These are phyloP conservation scores for Orobanche coerulescens DNA, from an alignment of 257 asterid genomes.

Conservation along the genomic window DNA sequence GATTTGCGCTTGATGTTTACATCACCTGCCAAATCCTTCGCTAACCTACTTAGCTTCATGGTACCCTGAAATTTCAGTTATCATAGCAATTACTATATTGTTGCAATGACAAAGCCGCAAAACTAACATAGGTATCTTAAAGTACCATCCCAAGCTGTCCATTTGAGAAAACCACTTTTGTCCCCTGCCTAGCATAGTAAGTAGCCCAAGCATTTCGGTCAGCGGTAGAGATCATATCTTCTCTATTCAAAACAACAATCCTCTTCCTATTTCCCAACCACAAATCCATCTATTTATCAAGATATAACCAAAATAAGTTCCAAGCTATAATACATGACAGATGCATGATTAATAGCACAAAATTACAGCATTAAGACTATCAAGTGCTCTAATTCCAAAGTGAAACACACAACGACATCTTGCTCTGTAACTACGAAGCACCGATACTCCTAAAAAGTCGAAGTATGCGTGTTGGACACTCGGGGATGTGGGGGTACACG, in stretches of 20 bases:
- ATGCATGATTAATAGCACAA: slow-evolving; percentile 1
- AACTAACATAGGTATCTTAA: too few relatives aligned
- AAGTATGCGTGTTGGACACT: too few relatives aligned
- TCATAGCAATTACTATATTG: slow-evolving; percentile 9
- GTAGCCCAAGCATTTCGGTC: slow-evolving; percentile 95
- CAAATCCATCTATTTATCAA: slow-evolving; percentile 60
- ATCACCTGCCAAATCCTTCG: slow-evolving; percentile 62
- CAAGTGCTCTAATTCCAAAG: not conserved
- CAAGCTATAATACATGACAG: not conserved
- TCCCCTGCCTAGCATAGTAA: slow-evolving; percentile 79
- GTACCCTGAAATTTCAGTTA: slow-evolving; percentile 53
- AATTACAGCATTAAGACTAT: not conserved
- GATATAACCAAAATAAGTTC: slow-evolving; percentile 22
- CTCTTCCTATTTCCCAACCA: slow-evolving; percentile 89
- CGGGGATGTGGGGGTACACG: too few relatives aligned
- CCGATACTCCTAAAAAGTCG: not conserved
- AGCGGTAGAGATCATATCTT: slow-evolving; percentile 82
- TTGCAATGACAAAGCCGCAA: not conserved
- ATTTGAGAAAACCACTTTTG: too few relatives aligned
- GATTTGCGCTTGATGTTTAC: slow-evolving; percentile 77
- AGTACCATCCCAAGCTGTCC: too few relatives aligned
- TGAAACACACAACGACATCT: not conserved
- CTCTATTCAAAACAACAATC: slow-evolving; percentile 82
- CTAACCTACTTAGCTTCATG: slow-evolving; percentile 68
- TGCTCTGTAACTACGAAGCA: too few relatives aligned